Percentiles rank a stretch among this genome's conserved stretches.
Evolutionary conservation across 2,329 filamentous ascomycete genomes (phyloP).

Genomic region (Aspergillus intermedius): DNA sequence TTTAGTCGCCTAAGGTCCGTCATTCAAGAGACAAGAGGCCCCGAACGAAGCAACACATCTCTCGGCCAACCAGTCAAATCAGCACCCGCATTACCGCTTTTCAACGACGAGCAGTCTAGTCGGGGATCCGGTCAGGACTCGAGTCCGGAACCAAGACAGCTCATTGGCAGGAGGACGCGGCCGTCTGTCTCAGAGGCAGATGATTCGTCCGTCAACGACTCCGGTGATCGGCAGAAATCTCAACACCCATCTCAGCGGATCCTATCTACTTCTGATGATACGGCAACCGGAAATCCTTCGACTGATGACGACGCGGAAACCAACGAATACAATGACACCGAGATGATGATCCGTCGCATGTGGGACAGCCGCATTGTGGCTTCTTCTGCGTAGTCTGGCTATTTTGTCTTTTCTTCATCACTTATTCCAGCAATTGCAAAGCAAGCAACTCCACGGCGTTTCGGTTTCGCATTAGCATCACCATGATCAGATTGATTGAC

Average conservation of each 20-base stretch:
- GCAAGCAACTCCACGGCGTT: not conserved
- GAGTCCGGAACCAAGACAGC: constrained; percentile 18
- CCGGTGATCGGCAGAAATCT: constrained; percentile 14
- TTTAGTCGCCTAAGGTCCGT: constrained; percentile 32
- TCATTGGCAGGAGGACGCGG: constrained; percentile 14
- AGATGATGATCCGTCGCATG: constrained; percentile 38
- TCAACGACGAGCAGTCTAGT: constrained; percentile 17
- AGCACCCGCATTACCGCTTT: constrained; percentile 26
- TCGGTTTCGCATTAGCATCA: not conserved
- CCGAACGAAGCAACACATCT: constrained; percentile 11
- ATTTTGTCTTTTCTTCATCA: not conserved
- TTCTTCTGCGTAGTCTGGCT: constrained; percentile 22
- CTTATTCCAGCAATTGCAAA: not conserved
- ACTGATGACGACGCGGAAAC: constrained; percentile 18
- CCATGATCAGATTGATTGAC: constrained; percentile 19
- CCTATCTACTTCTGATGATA: constrained; percentile 30
- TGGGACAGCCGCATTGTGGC: constrained; percentile 40
- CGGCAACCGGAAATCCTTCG: constrained; percentile 12
- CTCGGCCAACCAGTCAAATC: constrained; percentile 30
- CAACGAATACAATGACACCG: constrained; percentile 24
- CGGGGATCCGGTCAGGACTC: constrained; percentile 11
- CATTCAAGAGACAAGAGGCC: constrained; percentile 14
- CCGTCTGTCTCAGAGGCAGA: constrained; percentile 24
- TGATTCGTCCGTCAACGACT: constrained; percentile 13
- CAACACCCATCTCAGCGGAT: constrained; percentile 30